phyloP scores from a whole-genome alignment of 306 rosid species.

The Trifolium subterraneum region DNA sequence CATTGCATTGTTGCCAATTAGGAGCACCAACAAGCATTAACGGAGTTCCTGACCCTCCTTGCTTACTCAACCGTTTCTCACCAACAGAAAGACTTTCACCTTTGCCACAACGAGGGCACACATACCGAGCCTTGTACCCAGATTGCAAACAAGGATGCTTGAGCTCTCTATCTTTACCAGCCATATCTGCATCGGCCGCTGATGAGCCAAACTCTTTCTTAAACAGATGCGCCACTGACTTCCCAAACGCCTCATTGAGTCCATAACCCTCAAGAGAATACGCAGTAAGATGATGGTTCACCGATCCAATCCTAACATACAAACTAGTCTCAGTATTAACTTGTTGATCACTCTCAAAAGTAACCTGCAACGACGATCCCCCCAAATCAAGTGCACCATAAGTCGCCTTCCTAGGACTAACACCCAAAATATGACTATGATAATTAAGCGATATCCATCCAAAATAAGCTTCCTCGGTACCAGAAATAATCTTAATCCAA shows the following conservation, averaged over 20 bases:
- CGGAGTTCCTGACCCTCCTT: constrained; percentile 52
- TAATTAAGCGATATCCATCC: constrained; percentile 98
- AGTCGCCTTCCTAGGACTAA: constrained; percentile 71
- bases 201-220: constrained; percentile 51
- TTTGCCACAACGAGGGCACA: constrained; percentile 64
- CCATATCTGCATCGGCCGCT: constrained; percentile 43
- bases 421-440: constrained; percentile 64
- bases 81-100: constrained; percentile 46
- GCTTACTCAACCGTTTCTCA: constrained; percentile 42
- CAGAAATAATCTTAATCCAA: constrained; percentile 80
- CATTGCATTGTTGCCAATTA: constrained; percentile 80
- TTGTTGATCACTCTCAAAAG: constrained; percentile 82
- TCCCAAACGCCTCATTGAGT: constrained; percentile 87
- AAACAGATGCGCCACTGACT: constrained; percentile 72
- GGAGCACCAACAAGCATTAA: constrained; percentile 79
- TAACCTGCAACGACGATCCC: constrained; percentile 94
- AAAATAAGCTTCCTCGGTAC: constrained; percentile 90
- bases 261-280: constrained; percentile 89
- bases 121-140: constrained; percentile 74
- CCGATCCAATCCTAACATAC: constrained; percentile 80
- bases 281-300: constrained; percentile 84
- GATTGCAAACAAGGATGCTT: constrained; percentile 91
- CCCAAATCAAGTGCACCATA: constrained; percentile 96
- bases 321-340: constrained; percentile 62
- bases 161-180: constrained; percentile 54